These are phyloP conservation scores for Rosellinia necatrix DNA, from an alignment of 2,329 filamentous ascomycete genomes.

Conservation along the genomic window DNA sequence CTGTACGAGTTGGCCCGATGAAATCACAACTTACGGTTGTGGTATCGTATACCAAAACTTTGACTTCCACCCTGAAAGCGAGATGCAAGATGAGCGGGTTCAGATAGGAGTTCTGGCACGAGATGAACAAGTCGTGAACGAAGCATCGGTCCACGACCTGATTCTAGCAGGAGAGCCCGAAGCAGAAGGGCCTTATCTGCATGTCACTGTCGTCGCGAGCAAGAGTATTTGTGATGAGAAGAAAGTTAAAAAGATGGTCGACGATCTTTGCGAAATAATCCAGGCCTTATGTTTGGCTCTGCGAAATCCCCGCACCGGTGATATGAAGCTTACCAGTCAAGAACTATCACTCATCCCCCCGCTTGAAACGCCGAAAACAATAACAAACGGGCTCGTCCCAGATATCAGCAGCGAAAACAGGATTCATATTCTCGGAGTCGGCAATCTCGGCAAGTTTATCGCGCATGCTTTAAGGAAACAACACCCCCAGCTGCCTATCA, in stretches of 20 bases:
- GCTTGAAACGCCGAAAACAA: not conserved
- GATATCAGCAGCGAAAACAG: not conserved
- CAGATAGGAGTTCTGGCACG: conserved; percentile 15
- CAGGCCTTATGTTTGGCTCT: conserved; percentile 9
- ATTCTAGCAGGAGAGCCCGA: conserved; percentile 11
- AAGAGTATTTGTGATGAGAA: conserved; percentile 9
- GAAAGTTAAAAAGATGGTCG: conserved; percentile 11
- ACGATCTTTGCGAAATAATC: conserved; percentile 16
- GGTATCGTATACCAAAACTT: conserved; percentile 20
- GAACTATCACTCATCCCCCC: not conserved
- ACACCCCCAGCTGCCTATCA: not conserved
- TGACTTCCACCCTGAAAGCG: conserved; percentile 11
- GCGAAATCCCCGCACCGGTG: not conserved
- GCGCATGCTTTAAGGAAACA: conserved; percentile 11
- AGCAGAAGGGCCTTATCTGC: not conserved
- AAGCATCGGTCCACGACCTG: conserved; percentile 13
- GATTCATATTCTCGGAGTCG: conserved; percentile 7
- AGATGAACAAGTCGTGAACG: not conserved
- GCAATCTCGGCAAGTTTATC: conserved; percentile 9
- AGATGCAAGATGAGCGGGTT: conserved; percentile 12
- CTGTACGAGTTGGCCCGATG: conserved; percentile 17
- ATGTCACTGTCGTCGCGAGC: conserved; percentile 15
- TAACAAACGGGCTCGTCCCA: not conserved
- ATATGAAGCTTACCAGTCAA: not conserved
- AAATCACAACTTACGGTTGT: conserved; percentile 10